Conservation (phyloP, 2,329 filamentous ascomycete species). For the Aspergillus carbonarius region DNA sequence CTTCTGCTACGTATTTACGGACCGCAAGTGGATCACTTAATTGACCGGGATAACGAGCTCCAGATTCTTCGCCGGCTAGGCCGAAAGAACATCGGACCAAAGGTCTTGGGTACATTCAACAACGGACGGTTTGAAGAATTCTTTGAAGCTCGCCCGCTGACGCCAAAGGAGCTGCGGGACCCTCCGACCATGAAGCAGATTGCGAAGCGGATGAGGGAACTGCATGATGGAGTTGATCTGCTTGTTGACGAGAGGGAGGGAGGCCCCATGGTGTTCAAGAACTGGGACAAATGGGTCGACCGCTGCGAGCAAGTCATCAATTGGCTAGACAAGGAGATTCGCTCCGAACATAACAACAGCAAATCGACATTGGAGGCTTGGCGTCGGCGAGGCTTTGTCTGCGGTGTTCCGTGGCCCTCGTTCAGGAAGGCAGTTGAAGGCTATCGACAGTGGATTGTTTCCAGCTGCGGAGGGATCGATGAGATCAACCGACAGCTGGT, state of each 20-base stretch:
- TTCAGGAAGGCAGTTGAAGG: slow-evolving; percentile 74
- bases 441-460: slow-evolving; percentile 73
- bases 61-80: slow-evolving; percentile 81
- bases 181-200: slow-evolving; percentile 87
- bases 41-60: slow-evolving; percentile 88
- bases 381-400: slow-evolving; percentile 73
- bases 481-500: slow-evolving; percentile 73
- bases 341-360: slow-evolving; percentile 44
- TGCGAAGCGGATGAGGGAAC: slow-evolving; percentile 93
- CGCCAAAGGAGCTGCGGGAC: slow-evolving; percentile 70
- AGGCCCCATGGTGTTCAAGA: slow-evolving; percentile 82
- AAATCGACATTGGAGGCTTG: slow-evolving; percentile 54
- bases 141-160: slow-evolving; percentile 80
- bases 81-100: slow-evolving; percentile 88
- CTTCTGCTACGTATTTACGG: slow-evolving; percentile 90
- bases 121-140: slow-evolving; percentile 97
- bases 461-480: slow-evolving; percentile 65
- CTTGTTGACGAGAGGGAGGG: slow-evolving; percentile 72
- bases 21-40: slow-evolving; percentile 90
- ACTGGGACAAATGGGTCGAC: slow-evolving; percentile 92
- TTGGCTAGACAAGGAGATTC: slow-evolving; percentile 59
- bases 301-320: slow-evolving; percentile 54
- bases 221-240: slow-evolving; percentile 90
- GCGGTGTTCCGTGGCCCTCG: slow-evolving; percentile 75
- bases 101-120: slow-evolving; percentile 83